phyloP scores from a whole-genome alignment of 2,329 filamentous ascomycete species.

The Arthrobotrys entomopaga region DNA sequence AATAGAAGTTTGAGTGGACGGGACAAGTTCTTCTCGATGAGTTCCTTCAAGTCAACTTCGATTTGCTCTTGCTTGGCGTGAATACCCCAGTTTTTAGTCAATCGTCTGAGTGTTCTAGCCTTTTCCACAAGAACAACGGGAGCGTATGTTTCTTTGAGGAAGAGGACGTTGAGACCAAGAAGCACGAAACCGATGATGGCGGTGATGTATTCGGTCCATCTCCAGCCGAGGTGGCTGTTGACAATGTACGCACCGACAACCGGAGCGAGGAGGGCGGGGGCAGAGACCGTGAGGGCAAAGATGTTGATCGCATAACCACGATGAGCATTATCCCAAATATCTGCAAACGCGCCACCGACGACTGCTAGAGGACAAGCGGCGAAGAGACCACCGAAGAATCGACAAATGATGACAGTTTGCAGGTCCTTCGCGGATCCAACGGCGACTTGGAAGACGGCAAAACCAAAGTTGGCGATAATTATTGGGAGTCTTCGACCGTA shows the following conservation, averaged over 20 bases:
- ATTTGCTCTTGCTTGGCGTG: constrained; percentile 78
- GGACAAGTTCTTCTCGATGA: constrained; percentile 71
- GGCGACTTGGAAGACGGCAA: constrained; percentile 75
- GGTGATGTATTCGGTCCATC: constrained; percentile 75
- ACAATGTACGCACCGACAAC: constrained; percentile 76
- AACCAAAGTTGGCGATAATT: constrained; percentile 73
- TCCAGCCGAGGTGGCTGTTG: constrained; percentile 73
- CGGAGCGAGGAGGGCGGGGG: constrained; percentile 74
- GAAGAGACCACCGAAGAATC: constrained; percentile 80
- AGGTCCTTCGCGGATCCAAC: constrained; percentile 74
- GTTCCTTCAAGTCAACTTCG: constrained; percentile 72
- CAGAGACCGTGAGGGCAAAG: constrained; percentile 73
- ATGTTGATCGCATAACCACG: constrained; percentile 70
- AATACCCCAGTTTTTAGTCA: constrained; percentile 76
- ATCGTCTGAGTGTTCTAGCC: constrained; percentile 71
- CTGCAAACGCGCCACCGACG: constrained; percentile 76
- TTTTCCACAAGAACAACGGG: constrained; percentile 72
- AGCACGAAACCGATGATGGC: constrained; percentile 73
- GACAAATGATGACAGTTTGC: constrained; percentile 75
- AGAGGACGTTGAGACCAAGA: constrained; percentile 70
- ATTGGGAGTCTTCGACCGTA: constrained; percentile 74
- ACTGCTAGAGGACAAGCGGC: constrained; percentile 75
- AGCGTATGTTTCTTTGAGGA: constrained; percentile 76
- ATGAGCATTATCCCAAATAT: constrained; percentile 75
- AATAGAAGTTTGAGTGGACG: constrained; percentile 74